Base-by-base conservation (phyloP, 306 rosid genomes). In the Benincasa hispida region DNA sequence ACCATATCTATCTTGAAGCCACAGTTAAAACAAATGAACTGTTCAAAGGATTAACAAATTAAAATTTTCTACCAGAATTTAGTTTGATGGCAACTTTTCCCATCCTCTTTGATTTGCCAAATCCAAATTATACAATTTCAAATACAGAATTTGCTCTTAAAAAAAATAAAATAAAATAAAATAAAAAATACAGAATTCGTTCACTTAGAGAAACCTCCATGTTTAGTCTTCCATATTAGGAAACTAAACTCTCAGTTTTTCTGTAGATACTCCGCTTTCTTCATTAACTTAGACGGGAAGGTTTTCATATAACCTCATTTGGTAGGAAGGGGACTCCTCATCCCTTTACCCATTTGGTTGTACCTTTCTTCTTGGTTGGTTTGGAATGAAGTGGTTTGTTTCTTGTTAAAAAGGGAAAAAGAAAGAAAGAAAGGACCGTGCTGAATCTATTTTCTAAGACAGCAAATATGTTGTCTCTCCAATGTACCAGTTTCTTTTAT, bases 1-100 rank as follows among this genome's bases (percentile, higher is more conserved):
- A 35, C 50, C 72, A 62, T 32, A 76, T 41, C 59, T 21, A 51
- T 76, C 72, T 75, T 56, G 75, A 67, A 51, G 77, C 69, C 48
- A 79, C 56, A 78, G 47, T 50, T 28, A 73, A 45, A 72, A 76
- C 47, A 66, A 66, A 24, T 39, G 69, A 47, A 56, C 57, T 28
- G 65, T 67, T 65, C 74, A 5, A 70, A 45, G 47, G 21, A 66
- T 11, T 35, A 14, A 69, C 14, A 21, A 70, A 22, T 70, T 70
- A 70, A 69, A 42, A 42, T 11, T 69, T 24, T 24, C 75, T 2
- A 42, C 25, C n/a, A 68, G 32, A 37, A 69, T 45, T 17, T 24
- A 69, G 75, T 25, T 45, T 45, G 19, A 25, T 45, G 3, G 19
- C 9, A 68, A 68, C n/a, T 68, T 68, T 68, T 66, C 30, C 3